Conservation (phyloP, 176 grass and related monocot species). For the Tillandsia leiboldiana region DNA sequence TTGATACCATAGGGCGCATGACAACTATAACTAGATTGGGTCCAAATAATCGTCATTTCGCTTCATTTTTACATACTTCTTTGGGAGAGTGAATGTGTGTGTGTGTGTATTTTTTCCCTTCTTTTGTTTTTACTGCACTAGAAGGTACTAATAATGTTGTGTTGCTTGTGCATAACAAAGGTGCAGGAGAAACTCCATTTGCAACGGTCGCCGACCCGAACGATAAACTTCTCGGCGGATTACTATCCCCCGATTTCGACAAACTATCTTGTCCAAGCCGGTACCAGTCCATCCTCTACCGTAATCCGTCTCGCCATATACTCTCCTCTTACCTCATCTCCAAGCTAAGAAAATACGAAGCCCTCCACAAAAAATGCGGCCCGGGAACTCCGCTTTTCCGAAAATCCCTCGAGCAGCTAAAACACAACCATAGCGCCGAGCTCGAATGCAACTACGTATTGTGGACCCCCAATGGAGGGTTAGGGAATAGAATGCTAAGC, state of each 20-base stretch:
- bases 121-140: too few species aligned
- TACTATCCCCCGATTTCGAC: slow-evolving; percentile 42
- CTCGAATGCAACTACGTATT: slow-evolving; percentile 61
- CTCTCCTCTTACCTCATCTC: slow-evolving; percentile 36
- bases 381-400: slow-evolving; percentile 34
- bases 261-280: slow-evolving; percentile 50
- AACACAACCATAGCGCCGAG: slow-evolving; percentile 32
- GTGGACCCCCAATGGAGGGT: slow-evolving; percentile 44
- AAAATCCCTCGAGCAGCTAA: slow-evolving; percentile 36
- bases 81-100: too few species aligned
- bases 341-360: slow-evolving; percentile 49
- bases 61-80: too few species aligned
- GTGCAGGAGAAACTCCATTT: background rate
- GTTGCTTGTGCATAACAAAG: background rate
- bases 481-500: slow-evolving; percentile 52
- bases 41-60: too few species aligned
- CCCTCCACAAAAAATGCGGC: slow-evolving; percentile 56
- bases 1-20: too few species aligned
- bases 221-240: slow-evolving; percentile 47
- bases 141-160: background rate
- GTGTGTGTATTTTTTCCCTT: too few species aligned
- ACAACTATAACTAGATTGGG: too few species aligned
- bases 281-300: slow-evolving; percentile 30
- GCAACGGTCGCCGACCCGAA: slow-evolving; percentile 13
- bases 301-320: slow-evolving; percentile 36